These are phyloP conservation scores for Centrapalus pauciflorus DNA, from an alignment of 129 eudicot genomes.

Conservation along the genomic window DNA sequence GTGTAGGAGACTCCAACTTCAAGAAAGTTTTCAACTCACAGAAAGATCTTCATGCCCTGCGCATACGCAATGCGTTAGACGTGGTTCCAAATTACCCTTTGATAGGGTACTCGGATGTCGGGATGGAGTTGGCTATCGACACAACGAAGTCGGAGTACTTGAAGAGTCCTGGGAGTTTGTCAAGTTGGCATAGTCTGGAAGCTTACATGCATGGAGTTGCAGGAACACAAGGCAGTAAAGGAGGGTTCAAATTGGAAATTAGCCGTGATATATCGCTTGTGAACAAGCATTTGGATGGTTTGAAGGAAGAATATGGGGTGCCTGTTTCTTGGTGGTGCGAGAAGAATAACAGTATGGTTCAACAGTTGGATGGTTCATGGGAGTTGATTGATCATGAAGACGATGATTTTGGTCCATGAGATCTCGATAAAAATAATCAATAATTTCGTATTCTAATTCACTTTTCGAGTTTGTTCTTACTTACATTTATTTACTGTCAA, in stretches of 20 bases:
- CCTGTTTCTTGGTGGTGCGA: slow-evolving; percentile 72
- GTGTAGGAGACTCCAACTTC: slow-evolving; percentile 65
- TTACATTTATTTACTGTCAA: no score
- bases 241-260: slow-evolving; percentile 61
- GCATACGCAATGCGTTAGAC: slow-evolving; percentile 46
- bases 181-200: slow-evolving; percentile 71
- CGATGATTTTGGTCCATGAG: slow-evolving; percentile 31
- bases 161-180: slow-evolving; percentile 55
- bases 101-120: slow-evolving; percentile 62
- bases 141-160: slow-evolving; percentile 54
- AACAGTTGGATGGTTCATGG: slow-evolving; percentile 86
- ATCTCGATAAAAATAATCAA: no score
- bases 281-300: slow-evolving; percentile 52
- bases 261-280: slow-evolving; percentile 54
- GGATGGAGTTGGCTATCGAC: slow-evolving; percentile 52
- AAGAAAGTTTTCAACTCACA: slow-evolving; percentile 20
- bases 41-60: slow-evolving; percentile 40
- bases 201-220: slow-evolving; percentile 89
- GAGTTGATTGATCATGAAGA: slow-evolving; percentile 62
- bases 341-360: slow-evolving; percentile 88
- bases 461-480: no score
- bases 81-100: slow-evolving; percentile 66
- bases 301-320: slow-evolving; percentile 65
- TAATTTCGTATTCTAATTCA: no score
- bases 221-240: slow-evolving; percentile 60